phyloP scores from a whole-genome alignment of 176 grass and related monocot species.

The Lolium perenne region DNA sequence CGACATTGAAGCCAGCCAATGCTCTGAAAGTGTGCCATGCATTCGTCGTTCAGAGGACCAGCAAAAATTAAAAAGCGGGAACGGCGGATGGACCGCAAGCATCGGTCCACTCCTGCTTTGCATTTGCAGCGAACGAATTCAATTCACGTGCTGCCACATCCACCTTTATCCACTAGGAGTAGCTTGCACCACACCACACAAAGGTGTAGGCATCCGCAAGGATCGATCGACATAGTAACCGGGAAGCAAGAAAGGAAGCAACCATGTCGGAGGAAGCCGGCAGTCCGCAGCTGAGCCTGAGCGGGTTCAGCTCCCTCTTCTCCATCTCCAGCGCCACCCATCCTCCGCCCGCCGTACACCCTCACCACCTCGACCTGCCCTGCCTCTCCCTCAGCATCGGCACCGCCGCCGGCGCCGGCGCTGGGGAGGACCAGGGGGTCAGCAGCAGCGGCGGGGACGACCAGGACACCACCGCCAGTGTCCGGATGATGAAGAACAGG shows the following conservation, averaged over 20 bases:
- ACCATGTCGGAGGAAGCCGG: neutral
- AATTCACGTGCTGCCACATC: too few relatives aligned
- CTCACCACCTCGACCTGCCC: neutral
- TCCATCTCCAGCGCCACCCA: conserved; percentile 44
- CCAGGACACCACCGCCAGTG: conserved; percentile 31
- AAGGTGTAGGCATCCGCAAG: too few relatives aligned
- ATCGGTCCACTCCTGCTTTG: too few relatives aligned
- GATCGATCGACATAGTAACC: too few relatives aligned
- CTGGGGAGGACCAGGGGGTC: conserved; percentile 21
- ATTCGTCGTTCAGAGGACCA: too few relatives aligned
- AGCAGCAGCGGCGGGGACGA: neutral
- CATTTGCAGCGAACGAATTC: too few relatives aligned
- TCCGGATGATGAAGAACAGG: conserved; percentile 61
- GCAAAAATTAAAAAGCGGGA: too few relatives aligned
- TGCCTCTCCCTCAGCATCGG: conserved; percentile 43
- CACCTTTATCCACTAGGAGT: too few relatives aligned
- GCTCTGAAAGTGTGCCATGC: too few relatives aligned
- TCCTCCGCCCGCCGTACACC: neutral
- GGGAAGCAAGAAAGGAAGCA: neutral
- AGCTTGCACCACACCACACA: too few relatives aligned
- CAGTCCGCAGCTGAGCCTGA: conserved; percentile 54
- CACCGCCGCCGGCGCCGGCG: neutral
- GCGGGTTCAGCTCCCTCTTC: conserved; percentile 58
- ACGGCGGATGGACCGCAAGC: too few relatives aligned
- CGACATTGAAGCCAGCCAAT: too few relatives aligned